Conservation (phyloP, 1,284 basidiomycete species). For the Chiua sp. region DNA sequence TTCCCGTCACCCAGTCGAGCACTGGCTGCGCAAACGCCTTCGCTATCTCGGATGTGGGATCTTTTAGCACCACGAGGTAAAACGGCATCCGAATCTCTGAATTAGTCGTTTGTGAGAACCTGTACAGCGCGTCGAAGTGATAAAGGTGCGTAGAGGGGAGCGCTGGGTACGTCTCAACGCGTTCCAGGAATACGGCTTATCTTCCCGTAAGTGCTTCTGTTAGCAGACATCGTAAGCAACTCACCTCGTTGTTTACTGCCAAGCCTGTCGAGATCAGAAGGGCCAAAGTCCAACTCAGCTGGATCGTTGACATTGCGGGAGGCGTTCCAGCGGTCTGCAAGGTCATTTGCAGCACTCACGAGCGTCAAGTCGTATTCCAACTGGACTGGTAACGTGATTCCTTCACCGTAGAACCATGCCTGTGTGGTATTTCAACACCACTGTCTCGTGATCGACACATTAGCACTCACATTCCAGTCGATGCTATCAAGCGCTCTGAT, state of each 20-base stretch:
- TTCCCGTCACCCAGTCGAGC: slow-evolving; percentile 71
- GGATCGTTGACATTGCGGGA: slow-evolving; percentile 58
- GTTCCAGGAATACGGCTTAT: slow-evolving; percentile 77
- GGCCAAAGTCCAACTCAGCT: slow-evolving; percentile 54
- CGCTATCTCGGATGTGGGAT: slow-evolving; percentile 55
- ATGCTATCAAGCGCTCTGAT: slow-evolving; percentile 74
- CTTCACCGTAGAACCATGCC: slow-evolving; percentile 91
- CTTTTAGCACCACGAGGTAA: slow-evolving; percentile 67
- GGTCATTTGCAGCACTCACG: slow-evolving; percentile 69
- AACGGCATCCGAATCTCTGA: slow-evolving; percentile 76
- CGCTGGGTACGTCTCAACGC: slow-evolving; percentile 58
- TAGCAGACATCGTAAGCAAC: not conserved
- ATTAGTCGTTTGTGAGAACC: slow-evolving; percentile 58
- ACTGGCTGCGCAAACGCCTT: slow-evolving; percentile 56
- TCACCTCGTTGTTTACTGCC: slow-evolving; percentile 72
- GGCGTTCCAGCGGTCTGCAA: slow-evolving; percentile 83
- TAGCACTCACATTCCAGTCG: slow-evolving; percentile 76
- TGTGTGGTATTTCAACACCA: slow-evolving; percentile 35
- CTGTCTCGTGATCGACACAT: not conserved
- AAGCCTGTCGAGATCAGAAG: slow-evolving; percentile 60
- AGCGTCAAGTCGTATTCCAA: slow-evolving; percentile 87
- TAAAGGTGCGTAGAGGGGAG: slow-evolving; percentile 61
- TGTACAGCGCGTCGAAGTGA: slow-evolving; percentile 63
- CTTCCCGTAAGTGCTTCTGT: not conserved
- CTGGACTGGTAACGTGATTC: slow-evolving; percentile 76